These are phyloP conservation scores for Musa schizocarpa DNA, from an alignment of 176 grass and related monocot genomes.

Conservation along the genomic window DNA sequence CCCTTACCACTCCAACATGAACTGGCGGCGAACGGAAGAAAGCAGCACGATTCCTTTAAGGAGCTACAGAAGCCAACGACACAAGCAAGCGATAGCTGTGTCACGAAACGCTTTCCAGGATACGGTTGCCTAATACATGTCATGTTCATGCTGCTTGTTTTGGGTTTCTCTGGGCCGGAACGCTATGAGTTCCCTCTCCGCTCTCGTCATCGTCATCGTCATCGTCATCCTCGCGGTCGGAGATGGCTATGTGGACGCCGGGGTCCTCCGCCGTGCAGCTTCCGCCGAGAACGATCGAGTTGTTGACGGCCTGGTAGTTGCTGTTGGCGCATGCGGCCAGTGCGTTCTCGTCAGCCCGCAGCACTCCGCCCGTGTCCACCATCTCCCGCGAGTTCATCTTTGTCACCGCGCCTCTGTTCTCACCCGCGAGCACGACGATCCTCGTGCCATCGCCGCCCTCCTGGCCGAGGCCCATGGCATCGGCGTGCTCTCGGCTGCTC, in stretches of 20 bases:
- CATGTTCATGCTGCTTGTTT: too few species aligned
- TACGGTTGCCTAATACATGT: too few species aligned
- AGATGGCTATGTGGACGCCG: slow-evolving; percentile 4
- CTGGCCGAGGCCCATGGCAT: neutral
- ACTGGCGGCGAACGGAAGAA: too few species aligned
- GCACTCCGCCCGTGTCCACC: neutral
- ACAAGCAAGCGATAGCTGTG: too few species aligned
- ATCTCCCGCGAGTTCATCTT: neutral
- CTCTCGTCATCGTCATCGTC: neutral
- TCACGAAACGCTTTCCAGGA: too few species aligned
- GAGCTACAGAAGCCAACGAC: too few species aligned
- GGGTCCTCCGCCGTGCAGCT: neutral
- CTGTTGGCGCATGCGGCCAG: neutral
- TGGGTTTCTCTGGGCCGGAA: neutral
- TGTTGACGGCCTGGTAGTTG: neutral
- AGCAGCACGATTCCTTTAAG: too few species aligned
- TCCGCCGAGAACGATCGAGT: neutral
- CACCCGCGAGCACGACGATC: neutral
- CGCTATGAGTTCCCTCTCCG: neutral
- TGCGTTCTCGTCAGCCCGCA: neutral
- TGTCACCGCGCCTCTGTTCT: neutral
- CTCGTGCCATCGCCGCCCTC: neutral
- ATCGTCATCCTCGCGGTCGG: neutral
- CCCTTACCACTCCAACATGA: too few species aligned
- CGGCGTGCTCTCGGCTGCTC: too few species aligned